These are phyloP conservation scores for Schizopora paradoxa DNA, from an alignment of 1,284 basidiomycete species.

Conservation along the genomic window DNA sequence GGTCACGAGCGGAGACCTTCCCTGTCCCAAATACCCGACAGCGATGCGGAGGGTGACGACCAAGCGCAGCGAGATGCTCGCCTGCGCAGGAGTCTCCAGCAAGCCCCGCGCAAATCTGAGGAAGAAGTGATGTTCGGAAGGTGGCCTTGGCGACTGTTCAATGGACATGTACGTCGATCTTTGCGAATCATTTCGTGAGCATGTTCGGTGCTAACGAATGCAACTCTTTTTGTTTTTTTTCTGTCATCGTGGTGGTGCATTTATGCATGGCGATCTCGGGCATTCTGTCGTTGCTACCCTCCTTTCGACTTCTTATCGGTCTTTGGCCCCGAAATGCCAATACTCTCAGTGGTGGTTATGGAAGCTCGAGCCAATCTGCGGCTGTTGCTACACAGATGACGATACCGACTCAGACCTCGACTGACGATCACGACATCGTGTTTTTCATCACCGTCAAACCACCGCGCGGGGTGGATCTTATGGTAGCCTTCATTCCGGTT, in stretches of 20 bases:
- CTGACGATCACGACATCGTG: conserved; percentile 1
- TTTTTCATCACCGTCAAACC: neutral
- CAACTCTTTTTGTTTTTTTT: conserved; percentile 5
- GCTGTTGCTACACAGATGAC: conserved; percentile 14
- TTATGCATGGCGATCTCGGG: neutral
- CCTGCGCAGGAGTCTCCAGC: neutral
- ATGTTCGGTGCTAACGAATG: too few relatives aligned
- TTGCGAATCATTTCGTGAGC: too few relatives aligned
- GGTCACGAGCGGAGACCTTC: too few relatives aligned
- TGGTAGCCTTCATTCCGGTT: too few relatives aligned
- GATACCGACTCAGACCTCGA: conserved; percentile 9
- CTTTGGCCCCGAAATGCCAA: neutral
- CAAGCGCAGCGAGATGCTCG: conserved; percentile 19
- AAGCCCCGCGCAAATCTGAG: conserved; percentile 32
- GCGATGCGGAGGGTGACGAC: conserved; percentile 29
- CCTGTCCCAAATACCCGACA: conserved; percentile 1
- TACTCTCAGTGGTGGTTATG: conserved; percentile 17
- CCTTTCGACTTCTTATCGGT: neutral
- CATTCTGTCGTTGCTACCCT: too few relatives aligned
- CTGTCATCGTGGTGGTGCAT: neutral
- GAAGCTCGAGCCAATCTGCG: conserved; percentile 12
- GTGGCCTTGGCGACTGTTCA: conserved; percentile 63
- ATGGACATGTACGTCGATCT: conserved; percentile 53
- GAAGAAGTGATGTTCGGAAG: conserved; percentile 48
- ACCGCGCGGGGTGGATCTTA: too few relatives aligned